Base-by-base conservation (phyloP, 2,329 filamentous ascomycete genomes). In the Colletotrichum sp. region DNA sequence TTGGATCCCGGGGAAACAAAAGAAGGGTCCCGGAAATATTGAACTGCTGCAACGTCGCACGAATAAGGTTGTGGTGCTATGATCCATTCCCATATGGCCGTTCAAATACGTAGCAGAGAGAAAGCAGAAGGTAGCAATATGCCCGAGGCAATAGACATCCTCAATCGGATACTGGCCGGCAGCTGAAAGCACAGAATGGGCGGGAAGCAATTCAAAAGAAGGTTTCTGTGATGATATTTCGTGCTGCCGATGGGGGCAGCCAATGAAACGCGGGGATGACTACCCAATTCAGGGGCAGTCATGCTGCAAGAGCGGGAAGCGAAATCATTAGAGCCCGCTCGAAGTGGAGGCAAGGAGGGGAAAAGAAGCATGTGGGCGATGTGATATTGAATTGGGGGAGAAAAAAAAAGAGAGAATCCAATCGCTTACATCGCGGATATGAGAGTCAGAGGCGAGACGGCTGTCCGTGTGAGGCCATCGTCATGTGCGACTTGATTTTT, bases 181-280 rank as follows among this genome's bases (percentile, higher is more conserved):
- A 57, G 18, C 32, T 49, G 30, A 57, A 16, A 44, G 63, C 52
- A 55, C 32, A 72, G 26, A 64, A 68, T 21, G 57, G 69, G 21
- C 57, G 69, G 63, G 21, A 73, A 57, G 55, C 55, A 36, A 49
- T 64, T 76, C 64, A 30, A 64, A 72, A 72, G 63, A 60, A 49
- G 64, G 57, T 68, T 65, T 16, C 26, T 26, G 55, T 36, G 36
- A 69, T 64, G 57, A 73, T 69, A 59, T 64, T 72, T 60, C 34
- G 64, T 52, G 39, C 63, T 52, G 52, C 60, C 57, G 32, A 73
- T 59, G 64, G 57, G 57, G 39, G 15, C 34, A 57, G 70, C 59
- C 73, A 76, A 69, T 69, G 64, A 67, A 76, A 73, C 69, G 64
- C 73, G 73, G 73, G 57, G 64, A 69, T 76, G 73, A 76, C 70